These are phyloP conservation scores for Physcomitrellopsis africana DNA, from an alignment of 225 moss, liverwort and hornwort species.

Conservation along the genomic window DNA sequence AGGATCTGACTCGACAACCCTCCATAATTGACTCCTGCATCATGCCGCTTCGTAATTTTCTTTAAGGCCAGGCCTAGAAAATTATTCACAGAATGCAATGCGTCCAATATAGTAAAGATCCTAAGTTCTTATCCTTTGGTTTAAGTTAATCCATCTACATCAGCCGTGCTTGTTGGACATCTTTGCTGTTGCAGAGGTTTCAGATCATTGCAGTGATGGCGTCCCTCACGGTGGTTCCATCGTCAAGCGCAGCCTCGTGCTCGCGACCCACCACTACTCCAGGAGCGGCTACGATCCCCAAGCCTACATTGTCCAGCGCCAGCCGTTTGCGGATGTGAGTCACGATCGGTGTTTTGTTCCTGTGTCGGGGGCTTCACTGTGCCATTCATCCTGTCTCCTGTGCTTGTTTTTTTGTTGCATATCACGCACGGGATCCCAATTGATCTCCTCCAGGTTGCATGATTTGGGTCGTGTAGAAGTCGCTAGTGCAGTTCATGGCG, in stretches of 20 bases:
- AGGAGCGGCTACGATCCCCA: not conserved
- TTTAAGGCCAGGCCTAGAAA: too few relatives aligned
- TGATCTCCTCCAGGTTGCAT: not conserved
- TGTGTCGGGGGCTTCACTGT: too few relatives aligned
- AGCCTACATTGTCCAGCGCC: slow-evolving; percentile 34
- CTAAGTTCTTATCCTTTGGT: slow-evolving; percentile 14
- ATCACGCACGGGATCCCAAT: not conserved
- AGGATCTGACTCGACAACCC: slow-evolving; percentile 15
- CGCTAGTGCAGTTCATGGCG: not conserved
- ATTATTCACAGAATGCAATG: not conserved
- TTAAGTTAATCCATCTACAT: not conserved
- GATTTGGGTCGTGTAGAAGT: not conserved
- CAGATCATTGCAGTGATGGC: slow-evolving; percentile 23
- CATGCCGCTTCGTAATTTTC: too few relatives aligned
- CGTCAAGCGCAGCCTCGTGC: not conserved
- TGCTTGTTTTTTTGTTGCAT: not conserved
- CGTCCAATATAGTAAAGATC: not conserved
- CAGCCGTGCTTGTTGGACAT: too few relatives aligned
- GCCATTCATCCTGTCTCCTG: not conserved
- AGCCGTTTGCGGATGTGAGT: slow-evolving; percentile 26
- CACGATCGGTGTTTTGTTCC: not conserved
- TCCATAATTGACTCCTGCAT: not conserved
- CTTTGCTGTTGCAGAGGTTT: not conserved
- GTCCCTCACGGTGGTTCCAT: slow-evolving; percentile 15
- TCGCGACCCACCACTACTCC: slow-evolving; percentile 5